Evolutionary conservation across 495 filamentous ascomycete genomes (phyloP), one percentile per base, ranked within the genome.

Genomic region (Hyaloscypha variabilis): DNA sequence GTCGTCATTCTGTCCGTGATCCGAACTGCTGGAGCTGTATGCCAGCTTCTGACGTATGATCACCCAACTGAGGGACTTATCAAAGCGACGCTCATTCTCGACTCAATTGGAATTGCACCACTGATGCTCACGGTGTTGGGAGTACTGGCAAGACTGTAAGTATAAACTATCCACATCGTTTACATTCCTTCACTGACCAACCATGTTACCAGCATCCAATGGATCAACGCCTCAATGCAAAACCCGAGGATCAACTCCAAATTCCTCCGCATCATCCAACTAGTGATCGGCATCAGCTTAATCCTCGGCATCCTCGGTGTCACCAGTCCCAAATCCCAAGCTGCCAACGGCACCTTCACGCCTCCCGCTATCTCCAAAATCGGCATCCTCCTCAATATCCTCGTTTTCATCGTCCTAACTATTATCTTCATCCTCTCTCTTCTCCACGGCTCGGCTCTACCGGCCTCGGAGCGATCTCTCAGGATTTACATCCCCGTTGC

Each of bases 91-190:
- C 29, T 71, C 21, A 71, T 71, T 57, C 13, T 73, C 19, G 66
- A 73, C 51, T 73, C 71, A 10, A 62, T 73, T 10, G 71, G 71
- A 11, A 58, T 73, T 17, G 68, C 66, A 51, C 71, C 71, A 28
- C 68, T 73, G 19, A 67, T 73, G 5, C 58, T 73, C 2, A 66
- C 71, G 2, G 64, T 67, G 1, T 60, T 73, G 13, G 71, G 71
- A 28, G 19, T 73, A 52, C 29, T 71, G 6, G 62, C 60, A 6
- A 64, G 71, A 67, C 63, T 69, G 69, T 71, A 57, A 59, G 67
- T 69, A 42, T 21, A 63, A 30, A 2, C 55, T 58, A n/a, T n/a
- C n/a, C n/a, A n/a, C n/a, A n/a, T n/a, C n/a, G n/a, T n/a, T n/a
- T n/a, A n/a, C n/a, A n/a, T n/a, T n/a, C 31, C 31, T 59, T 42